Conservation (phyloP, 768 basidiomycete species). For the Lenzites betulinus region DNA sequence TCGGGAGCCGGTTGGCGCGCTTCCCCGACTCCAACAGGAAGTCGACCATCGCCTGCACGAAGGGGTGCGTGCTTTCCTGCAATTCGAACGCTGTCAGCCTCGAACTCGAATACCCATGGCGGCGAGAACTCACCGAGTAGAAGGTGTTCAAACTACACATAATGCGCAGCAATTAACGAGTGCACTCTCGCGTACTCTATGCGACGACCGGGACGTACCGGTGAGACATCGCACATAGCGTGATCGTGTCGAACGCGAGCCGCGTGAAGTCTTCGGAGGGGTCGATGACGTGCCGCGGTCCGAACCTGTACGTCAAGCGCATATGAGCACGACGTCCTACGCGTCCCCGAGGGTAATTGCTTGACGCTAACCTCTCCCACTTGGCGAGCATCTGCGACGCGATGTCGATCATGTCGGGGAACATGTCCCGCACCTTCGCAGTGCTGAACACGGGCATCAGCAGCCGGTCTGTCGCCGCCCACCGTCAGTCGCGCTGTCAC, state of each 20-base stretch:
- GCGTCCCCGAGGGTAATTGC: neutral
- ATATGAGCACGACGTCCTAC: too few relatives aligned
- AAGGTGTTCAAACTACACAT: constrained; percentile 46
- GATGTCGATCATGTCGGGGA: constrained; percentile 50
- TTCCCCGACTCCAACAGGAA: constrained; percentile 42
- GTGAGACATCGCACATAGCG: constrained; percentile 46
- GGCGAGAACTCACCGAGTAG: constrained; percentile 35
- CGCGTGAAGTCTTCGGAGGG: constrained; percentile 50
- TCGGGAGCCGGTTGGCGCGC: constrained; percentile 38
- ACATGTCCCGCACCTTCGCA: constrained; percentile 45
- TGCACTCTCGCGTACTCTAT: neutral
- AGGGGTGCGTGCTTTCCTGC: constrained; percentile 40
- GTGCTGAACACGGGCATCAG: constrained; percentile 47
- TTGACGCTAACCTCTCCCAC: constrained; percentile 40
- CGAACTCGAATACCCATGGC: too few relatives aligned
- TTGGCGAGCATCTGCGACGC: constrained; percentile 45
- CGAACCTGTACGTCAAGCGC: constrained; percentile 36
- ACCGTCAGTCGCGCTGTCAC: neutral
- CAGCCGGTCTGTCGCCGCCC: constrained; percentile 35
- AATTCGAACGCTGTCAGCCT: neutral
- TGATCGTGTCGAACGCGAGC: constrained; percentile 49
- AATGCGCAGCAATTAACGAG: neutral
- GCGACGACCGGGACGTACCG: constrained; percentile 26
- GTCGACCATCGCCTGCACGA: constrained; percentile 43
- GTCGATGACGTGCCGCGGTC: constrained; percentile 42